These are phyloP conservation scores for Globisporangium splendens DNA, from an alignment of 352 stramenopile genomes.

Conservation along the genomic window DNA sequence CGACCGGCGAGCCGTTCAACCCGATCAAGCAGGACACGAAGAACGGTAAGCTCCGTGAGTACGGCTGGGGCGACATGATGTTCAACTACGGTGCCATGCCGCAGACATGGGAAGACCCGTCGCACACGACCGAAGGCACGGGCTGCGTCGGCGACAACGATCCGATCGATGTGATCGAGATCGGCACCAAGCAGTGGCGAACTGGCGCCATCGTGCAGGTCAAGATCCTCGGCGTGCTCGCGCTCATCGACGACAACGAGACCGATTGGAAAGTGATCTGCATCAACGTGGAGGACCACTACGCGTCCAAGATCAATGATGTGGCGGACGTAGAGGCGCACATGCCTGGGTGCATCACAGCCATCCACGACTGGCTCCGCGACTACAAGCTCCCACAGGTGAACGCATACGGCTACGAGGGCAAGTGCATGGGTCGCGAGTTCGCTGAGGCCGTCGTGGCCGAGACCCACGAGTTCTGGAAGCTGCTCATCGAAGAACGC, in stretches of 20 bases:
- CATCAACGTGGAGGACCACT: conserved; percentile 96
- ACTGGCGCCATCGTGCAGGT: conserved; percentile 95
- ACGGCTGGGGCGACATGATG: conserved; percentile 95
- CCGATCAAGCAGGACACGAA: conserved; percentile 99
- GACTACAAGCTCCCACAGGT: conserved; percentile 99
- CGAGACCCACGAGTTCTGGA: conserved; percentile 89
- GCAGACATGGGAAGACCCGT: conserved; percentile 99
- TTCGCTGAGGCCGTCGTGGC: conserved; percentile 86
- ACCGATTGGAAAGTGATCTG: conserved; percentile 99
- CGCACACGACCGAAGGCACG: conserved; percentile 80
- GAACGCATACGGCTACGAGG: conserved; percentile 99
- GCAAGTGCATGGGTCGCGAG: conserved; percentile 92
- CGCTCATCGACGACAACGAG: conserved; percentile 99
- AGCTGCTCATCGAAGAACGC: conserved; percentile 85
- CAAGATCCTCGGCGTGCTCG: conserved; percentile 97
- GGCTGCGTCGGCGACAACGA: conserved; percentile 94
- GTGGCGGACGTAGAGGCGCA: conserved; percentile 95
- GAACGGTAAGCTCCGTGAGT: conserved; percentile 97
- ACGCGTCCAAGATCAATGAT: conserved; percentile 96
- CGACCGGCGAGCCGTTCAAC: conserved; percentile 94
- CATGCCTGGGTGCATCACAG: conserved; percentile 90
- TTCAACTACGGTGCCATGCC: conserved; percentile 99
- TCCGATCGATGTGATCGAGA: conserved; percentile 98
- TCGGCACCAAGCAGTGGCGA: conserved; percentile 91
- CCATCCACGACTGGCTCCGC: conserved; percentile 97